phyloP scores from a whole-genome alignment of 2,329 filamentous ascomycete species.

The Chalaropsis ovoidea region DNA sequence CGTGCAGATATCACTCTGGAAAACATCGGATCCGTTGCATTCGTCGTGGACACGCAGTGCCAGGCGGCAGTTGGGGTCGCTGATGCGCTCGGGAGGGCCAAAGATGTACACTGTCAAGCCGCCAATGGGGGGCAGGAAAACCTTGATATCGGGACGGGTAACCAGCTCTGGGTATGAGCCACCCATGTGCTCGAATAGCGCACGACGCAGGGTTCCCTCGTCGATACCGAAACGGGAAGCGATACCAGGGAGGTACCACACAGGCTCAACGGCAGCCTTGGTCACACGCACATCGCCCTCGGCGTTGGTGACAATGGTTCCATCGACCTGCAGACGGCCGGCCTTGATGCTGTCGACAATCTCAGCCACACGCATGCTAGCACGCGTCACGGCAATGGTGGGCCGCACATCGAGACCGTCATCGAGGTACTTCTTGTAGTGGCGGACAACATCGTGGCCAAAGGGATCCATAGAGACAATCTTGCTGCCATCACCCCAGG shows the following conservation, averaged over 20 bases:
- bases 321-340: slow-evolving; percentile 67
- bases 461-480: slow-evolving; percentile 97
- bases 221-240: slow-evolving; percentile 92
- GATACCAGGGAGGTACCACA: slow-evolving; percentile 78
- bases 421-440: slow-evolving; percentile 20
- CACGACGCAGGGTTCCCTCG: slow-evolving; percentile 73
- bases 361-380: slow-evolving; percentile 90
- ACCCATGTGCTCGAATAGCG: slow-evolving; percentile 88
- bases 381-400: slow-evolving; percentile 83
- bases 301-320: slow-evolving; percentile 82
- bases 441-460: slow-evolving; percentile 50
- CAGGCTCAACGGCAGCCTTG: slow-evolving; percentile 93
- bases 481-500: slow-evolving; percentile 84
- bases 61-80: slow-evolving; percentile 68
- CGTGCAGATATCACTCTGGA: slow-evolving; percentile 95
- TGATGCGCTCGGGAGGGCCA: slow-evolving; percentile 87
- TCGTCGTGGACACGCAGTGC: slow-evolving; percentile 72
- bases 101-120: slow-evolving; percentile 96
- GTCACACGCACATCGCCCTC: slow-evolving; percentile 82
- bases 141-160: slow-evolving; percentile 85
- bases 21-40: slow-evolving; percentile 96
- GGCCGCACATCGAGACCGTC: slow-evolving; percentile 55
- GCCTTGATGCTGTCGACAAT: slow-evolving; percentile 76
- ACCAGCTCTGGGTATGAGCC: slow-evolving; percentile 96
- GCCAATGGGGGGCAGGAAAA: slow-evolving; percentile 88